A percentile compares a stretch with the other conserved stretches of the same genome.
Evolutionary conservation across 2,329 filamentous ascomycete genomes (phyloP).

Genomic region (Juglanconis sp.): DNA sequence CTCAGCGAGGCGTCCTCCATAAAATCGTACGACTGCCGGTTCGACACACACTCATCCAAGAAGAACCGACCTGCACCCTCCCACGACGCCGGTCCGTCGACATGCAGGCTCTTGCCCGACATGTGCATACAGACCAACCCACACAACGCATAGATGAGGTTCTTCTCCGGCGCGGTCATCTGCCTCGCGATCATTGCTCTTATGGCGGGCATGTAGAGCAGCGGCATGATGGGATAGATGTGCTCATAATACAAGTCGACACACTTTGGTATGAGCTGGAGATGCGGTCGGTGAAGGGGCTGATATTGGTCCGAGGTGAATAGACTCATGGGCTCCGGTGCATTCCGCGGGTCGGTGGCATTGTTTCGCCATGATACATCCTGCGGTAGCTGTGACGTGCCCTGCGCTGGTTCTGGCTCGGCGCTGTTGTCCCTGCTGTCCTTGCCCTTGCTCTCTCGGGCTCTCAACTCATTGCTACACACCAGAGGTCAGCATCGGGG

Average conservation of each 20-base stretch:
- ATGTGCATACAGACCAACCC: constrained; percentile 51
- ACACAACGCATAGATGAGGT: constrained; percentile 54
- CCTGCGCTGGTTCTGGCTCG: constrained; percentile 23
- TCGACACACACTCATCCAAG: constrained; percentile 54
- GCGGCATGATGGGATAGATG: constrained; percentile 62
- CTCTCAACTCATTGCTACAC: constrained; percentile 52
- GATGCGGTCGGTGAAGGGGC: constrained; percentile 39
- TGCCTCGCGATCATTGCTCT: constrained; percentile 44
- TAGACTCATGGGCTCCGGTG: constrained; percentile 34
- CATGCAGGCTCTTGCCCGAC: constrained; percentile 40
- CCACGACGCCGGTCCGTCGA: constrained; percentile 38
- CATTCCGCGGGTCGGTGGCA: constrained; percentile 28
- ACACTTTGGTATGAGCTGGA: constrained; percentile 49
- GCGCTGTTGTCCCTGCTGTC: constrained; percentile 39
- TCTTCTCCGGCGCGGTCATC: constrained; percentile 37
- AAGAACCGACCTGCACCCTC: constrained; percentile 53
- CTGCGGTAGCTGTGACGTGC: constrained; percentile 24
- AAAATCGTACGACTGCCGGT: constrained; percentile 55
- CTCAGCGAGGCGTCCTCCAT: constrained; percentile 51
- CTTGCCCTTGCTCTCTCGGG: constrained; percentile 40
- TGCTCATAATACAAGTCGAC: constrained; percentile 60
- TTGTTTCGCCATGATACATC: constrained; percentile 30
- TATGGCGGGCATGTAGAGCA: constrained; percentile 55
- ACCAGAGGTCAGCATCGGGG: neutral
- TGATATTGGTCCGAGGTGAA: constrained; percentile 41